These are phyloP conservation scores for Aspergillus novoparasiticus DNA, from an alignment of 2,329 filamentous ascomycete genomes.

Conservation along the genomic window DNA sequence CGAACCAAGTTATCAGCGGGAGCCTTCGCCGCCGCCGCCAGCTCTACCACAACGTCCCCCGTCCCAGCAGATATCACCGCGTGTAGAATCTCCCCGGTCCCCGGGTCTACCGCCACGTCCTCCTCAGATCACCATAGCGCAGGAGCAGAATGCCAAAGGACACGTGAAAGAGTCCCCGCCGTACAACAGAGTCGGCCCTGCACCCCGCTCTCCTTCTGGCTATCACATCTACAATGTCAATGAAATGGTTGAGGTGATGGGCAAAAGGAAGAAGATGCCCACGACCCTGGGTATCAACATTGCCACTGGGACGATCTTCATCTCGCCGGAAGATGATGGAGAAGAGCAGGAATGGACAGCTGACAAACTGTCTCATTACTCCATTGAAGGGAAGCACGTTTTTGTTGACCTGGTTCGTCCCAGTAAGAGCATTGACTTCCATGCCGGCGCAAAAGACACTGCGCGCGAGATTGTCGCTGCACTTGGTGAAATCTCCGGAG, in stretches of 20 bases:
- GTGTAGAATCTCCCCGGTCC: constrained; percentile 60
- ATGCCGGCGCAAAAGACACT: constrained; percentile 95
- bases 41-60: constrained; percentile 65
- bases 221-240: constrained; percentile 97
- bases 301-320: constrained; percentile 82
- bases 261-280: constrained; percentile 96
- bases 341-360: constrained; percentile 90
- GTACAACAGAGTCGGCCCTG: constrained; percentile 54
- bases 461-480: constrained; percentile 89
- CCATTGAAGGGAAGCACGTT: constrained; percentile 95
- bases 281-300: constrained; percentile 95
- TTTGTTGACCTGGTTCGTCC: constrained; percentile 91
- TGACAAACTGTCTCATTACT: constrained; percentile 95
- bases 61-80: constrained; percentile 59
- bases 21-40: constrained; percentile 51
- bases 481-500: constrained; percentile 86
- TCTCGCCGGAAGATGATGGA: constrained; percentile 84
- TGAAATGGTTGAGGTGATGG: constrained; percentile 96
- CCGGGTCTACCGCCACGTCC: constrained; percentile 49
- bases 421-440: constrained; percentile 94
- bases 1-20: constrained; percentile 61
- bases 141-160: constrained; percentile 42
- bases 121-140: constrained; percentile 36
- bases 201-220: constrained; percentile 68
- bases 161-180: constrained; percentile 57